phyloP scores from a whole-genome alignment of 2,329 filamentous ascomycete species.

The Sporothrix humicola region DNA sequence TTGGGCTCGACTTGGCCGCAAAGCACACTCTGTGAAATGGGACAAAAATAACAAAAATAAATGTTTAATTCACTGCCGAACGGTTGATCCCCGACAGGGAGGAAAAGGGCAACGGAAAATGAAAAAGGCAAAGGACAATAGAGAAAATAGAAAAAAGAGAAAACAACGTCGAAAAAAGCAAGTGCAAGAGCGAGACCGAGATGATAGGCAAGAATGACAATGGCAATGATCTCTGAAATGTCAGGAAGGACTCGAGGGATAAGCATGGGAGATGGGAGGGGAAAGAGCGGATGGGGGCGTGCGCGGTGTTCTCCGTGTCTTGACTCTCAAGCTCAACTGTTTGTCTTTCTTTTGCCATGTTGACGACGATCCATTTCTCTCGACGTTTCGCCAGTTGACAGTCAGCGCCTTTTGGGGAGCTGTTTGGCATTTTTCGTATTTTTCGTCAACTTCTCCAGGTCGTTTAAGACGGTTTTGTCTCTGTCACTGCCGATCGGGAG shows the following conservation, averaged over 20 bases:
- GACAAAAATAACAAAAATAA: background rate
- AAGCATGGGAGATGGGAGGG: background rate
- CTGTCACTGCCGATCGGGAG: constrained; percentile 14
- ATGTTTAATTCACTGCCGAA: background rate
- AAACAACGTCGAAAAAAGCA: no score
- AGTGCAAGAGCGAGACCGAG: constrained; percentile 6
- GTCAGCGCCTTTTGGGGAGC: no score
- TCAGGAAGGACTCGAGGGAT: background rate
- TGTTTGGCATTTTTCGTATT: background rate
- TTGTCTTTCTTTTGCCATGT: constrained; percentile 19
- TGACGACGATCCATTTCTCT: constrained; percentile 18
- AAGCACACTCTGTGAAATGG: background rate
- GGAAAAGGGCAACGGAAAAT: background rate
- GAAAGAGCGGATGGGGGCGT: constrained; percentile 11
- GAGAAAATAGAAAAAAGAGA: background rate
- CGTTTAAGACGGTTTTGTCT: constrained; percentile 5
- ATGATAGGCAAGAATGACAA: constrained; percentile 10
- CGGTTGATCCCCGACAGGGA: background rate
- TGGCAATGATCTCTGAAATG: background rate
- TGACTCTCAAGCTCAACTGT: no score
- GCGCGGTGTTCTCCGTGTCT: constrained; percentile 16
- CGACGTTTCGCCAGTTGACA: background rate
- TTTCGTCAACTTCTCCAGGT: background rate
- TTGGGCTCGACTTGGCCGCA: no score
- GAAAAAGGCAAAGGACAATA: no score